Evolutionary conservation across 495 filamentous ascomycete species (phyloP).

Genomic region (Letharia columbiana): DNA sequence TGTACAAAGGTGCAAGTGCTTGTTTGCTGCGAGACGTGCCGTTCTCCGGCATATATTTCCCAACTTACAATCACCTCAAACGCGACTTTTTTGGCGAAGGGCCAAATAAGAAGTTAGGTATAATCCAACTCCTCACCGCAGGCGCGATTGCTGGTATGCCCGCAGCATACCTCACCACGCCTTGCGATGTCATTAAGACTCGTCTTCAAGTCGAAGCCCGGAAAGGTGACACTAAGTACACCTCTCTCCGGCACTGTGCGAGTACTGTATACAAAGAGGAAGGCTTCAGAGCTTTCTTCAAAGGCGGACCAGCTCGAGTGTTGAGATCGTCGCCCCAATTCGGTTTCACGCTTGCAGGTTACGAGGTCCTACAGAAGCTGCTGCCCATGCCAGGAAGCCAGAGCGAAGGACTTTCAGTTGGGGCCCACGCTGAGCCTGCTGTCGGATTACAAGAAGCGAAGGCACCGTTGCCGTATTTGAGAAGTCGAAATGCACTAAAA

Average conservation of each 20-base stretch:
- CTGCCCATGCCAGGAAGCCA: slow-evolving; percentile 71
- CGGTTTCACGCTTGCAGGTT: slow-evolving; percentile 90
- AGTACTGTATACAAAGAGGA: slow-evolving; percentile 77
- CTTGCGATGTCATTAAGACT: slow-evolving; percentile 98
- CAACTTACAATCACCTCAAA: slow-evolving; percentile 90
- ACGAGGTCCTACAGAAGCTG: slow-evolving; percentile 78
- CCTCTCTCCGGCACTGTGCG: slow-evolving; percentile 78
- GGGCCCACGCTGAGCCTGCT: slow-evolving; percentile 42
- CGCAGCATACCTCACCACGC: slow-evolving; percentile 92
- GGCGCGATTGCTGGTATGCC: slow-evolving; percentile 99
- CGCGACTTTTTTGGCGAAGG: slow-evolving; percentile 87
- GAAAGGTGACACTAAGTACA: slow-evolving; percentile 85
- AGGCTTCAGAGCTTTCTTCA: slow-evolving; percentile 94
- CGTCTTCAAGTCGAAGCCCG: slow-evolving; percentile 93
- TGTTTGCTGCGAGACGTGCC: slow-evolving; percentile 93
- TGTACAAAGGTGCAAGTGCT: slow-evolving; percentile 96
- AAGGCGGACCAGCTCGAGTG: slow-evolving; percentile 91
- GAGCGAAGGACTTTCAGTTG: slow-evolving; percentile 31
- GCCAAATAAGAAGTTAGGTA: slow-evolving; percentile 78
- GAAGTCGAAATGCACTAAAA: slow-evolving; percentile 91
- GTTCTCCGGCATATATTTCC: slow-evolving; percentile 98
- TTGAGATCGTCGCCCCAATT: slow-evolving; percentile 92
- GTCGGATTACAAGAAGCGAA: slow-evolving; percentile 50
- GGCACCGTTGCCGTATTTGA: slow-evolving; percentile 67
- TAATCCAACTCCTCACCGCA: slow-evolving; percentile 85